phyloP scores from a whole-genome alignment of 768 basidiomycete genomes.

The Psilocybe sp. region DNA sequence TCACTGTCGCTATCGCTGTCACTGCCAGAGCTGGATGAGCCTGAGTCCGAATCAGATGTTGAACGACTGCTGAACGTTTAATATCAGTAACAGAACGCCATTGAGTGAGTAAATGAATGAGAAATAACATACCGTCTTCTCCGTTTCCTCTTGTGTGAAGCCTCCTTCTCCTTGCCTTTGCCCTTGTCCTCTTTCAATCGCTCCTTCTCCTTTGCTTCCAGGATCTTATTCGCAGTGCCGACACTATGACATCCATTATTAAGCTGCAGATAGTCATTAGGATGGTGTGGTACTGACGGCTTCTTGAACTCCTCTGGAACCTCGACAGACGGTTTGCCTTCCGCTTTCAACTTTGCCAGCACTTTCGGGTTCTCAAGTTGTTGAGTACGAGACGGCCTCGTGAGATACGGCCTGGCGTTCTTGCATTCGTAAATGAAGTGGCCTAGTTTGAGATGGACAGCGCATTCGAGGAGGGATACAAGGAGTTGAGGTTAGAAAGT shows the following conservation, averaged over 20 bases:
- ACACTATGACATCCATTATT: slow-evolving; percentile 35
- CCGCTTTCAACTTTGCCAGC: slow-evolving; percentile 63
- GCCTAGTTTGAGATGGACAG: slow-evolving; percentile 40
- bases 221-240: slow-evolving; percentile 82
- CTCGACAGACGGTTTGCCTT: slow-evolving; percentile 76
- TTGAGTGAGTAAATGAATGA: neutral
- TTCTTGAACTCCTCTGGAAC: slow-evolving; percentile 90
- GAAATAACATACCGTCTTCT: slow-evolving; percentile 27
- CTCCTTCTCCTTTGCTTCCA: slow-evolving; percentile 81
- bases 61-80: slow-evolving; percentile 17
- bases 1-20: slow-evolving; percentile 33
- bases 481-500: too few relatives aligned
- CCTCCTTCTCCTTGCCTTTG: slow-evolving; percentile 29
- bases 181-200: slow-evolving; percentile 44
- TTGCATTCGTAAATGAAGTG: slow-evolving; percentile 95
- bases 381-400: slow-evolving; percentile 86
- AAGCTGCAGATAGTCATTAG: neutral
- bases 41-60: slow-evolving; percentile 24
- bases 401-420: slow-evolving; percentile 72
- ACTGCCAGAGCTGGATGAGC: slow-evolving; percentile 35
- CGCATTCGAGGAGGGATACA: too few relatives aligned
- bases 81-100: neutral
- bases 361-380: slow-evolving; percentile 76
- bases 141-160: slow-evolving; percentile 38
- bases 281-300: slow-evolving; percentile 48